Percentiles rank a stretch among this genome's conserved stretches.
Conservation (phyloP, 306 rosid species). For the Cicer arietinum region DNA sequence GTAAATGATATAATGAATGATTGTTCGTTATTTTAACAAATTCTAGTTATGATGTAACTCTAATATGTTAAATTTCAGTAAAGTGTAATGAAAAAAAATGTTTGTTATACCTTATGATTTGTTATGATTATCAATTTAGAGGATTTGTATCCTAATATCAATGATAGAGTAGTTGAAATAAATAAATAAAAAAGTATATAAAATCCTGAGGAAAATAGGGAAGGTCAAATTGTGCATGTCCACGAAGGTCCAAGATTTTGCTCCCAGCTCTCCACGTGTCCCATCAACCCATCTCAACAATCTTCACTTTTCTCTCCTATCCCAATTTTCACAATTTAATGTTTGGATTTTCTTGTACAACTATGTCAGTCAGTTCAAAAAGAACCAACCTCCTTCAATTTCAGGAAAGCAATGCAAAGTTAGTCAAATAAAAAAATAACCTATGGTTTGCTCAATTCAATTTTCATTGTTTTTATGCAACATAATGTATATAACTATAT, state of each 20-base stretch:
- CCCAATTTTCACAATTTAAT: no score
- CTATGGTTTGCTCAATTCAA: background rate
- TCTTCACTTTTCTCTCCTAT: slow-evolving; percentile 3
- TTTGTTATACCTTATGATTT: no score
- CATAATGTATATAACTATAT: no score
- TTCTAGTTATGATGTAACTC: no score
- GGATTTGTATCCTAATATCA: no score
- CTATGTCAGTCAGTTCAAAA: background rate
- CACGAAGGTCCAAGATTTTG: slow-evolving; percentile 15
- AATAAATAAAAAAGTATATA: no score
- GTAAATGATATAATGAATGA: no score
- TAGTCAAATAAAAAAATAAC: background rate
- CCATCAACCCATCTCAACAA: background rate
- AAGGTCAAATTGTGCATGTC: background rate
- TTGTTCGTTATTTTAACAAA: no score
- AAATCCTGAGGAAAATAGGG: background rate
- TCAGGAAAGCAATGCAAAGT: slow-evolving; percentile 3
- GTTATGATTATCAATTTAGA: no score
- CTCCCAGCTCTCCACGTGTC: slow-evolving; percentile 43
- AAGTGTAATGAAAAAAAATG: no score
- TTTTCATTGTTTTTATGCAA: background rate
- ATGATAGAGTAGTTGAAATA: no score
- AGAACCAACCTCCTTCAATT: background rate
- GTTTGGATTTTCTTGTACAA: background rate
- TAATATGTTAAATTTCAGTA: no score